phyloP scores from a whole-genome alignment of 2,329 filamentous ascomycete species.

The Ophiosphaerella korrae region DNA sequence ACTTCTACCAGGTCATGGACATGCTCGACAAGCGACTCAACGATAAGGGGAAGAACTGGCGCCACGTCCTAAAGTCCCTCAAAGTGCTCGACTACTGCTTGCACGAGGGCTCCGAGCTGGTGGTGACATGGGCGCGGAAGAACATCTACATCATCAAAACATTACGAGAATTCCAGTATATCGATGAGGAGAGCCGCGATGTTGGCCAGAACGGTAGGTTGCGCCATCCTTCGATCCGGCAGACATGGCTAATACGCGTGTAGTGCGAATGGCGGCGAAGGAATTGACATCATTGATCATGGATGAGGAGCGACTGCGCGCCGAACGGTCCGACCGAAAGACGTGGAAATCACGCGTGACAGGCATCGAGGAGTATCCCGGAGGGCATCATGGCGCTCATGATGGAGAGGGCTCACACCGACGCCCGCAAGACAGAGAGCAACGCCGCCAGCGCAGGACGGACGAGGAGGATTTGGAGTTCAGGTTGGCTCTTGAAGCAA shows the following conservation, averaged over 20 bases:
- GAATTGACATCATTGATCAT: slow-evolving; percentile 90
- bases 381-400: slow-evolving; percentile 37
- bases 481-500: slow-evolving; percentile 87
- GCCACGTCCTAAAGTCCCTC: slow-evolving; percentile 94
- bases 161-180: slow-evolving; percentile 92
- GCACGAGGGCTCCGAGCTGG: slow-evolving; percentile 93
- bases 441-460: slow-evolving; percentile 58
- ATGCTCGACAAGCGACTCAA: slow-evolving; percentile 99
- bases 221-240: neutral
- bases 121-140: slow-evolving; percentile 97
- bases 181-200: slow-evolving; percentile 93
- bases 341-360: slow-evolving; percentile 96
- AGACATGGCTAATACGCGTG: slow-evolving; percentile 18
- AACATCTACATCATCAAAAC: slow-evolving; percentile 99
- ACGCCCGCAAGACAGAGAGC: slow-evolving; percentile 46
- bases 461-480: slow-evolving; percentile 89
- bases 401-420: slow-evolving; percentile 46
- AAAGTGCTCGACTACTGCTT: slow-evolving; percentile 98
- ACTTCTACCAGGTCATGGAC: slow-evolving; percentile 99
- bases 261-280: slow-evolving; percentile 94
- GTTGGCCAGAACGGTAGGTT: slow-evolving; percentile 91
- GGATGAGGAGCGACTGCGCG: slow-evolving; percentile 90
- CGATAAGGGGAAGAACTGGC: slow-evolving; percentile 99
- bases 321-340: slow-evolving; percentile 88
- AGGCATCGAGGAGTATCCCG: slow-evolving; percentile 81